Base-by-base conservation (phyloP, 192 early-diverging fungal genomes). In the Linnemannia elongata region DNA sequence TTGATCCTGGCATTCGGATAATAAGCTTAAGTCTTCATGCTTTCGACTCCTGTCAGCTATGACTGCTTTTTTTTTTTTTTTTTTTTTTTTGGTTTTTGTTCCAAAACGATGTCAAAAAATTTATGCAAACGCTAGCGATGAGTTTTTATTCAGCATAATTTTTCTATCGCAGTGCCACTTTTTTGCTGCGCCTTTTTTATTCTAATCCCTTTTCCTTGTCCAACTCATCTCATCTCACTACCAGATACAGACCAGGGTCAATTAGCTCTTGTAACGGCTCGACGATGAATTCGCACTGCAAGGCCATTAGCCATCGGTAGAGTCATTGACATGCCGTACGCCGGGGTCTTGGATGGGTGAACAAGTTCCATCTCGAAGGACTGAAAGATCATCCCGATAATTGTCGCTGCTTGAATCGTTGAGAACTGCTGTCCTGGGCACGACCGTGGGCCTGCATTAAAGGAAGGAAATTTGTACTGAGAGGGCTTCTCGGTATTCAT, bases 381-480 rank as follows among this genome's bases (percentile, higher is more conserved):
- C 24, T 73, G 72, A n/a, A 73, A n/a, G n/a, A 73, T 73, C 72
- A 73, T 44, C 7, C 41, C 44, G 24, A 73, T 45, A n/a, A 73
- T 27, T 18, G 72, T 47, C 22, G 10, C 7, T 8, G 44, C 72
- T n/a, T 73, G 24, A 17, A 73, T 20, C 18, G n/a, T 44, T 8
- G 72, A 35, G n/a, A 27, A 47, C 13, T 44, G 36, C 72, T 73
- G 72, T 38, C 72, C 72, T 12, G 41, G 41, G 13, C 72, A 73
- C 12, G 6, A 22, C n/a, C 72, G 72, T 0, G 72, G 72, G 4
- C 44, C 72, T 47, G 24, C 24, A 45, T 27, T 12, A 27, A 73
- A 73, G 41, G 72, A 22, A 27, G 20, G 1, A 13, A 47, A 73
- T 41, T 47, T 73, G 22, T n/a, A 18, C 44, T 12, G 41, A 44